Evolutionary conservation across 2,329 filamentous ascomycete genomes (phyloP).

Genomic region (Neocucurbitaria cava): DNA sequence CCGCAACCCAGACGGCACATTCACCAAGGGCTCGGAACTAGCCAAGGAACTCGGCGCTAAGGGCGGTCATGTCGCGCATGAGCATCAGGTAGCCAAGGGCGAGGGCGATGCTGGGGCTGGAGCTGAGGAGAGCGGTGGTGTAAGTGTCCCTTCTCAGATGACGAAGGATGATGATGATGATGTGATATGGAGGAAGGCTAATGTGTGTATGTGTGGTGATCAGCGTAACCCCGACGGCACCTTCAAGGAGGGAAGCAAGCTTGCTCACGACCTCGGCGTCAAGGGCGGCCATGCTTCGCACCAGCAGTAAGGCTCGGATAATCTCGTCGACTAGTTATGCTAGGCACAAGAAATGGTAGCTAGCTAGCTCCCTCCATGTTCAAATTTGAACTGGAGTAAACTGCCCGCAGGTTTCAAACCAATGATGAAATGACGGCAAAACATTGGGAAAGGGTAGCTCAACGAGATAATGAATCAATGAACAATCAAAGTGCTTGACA

Average conservation of each 20-base stretch:
- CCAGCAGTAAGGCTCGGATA: constrained; percentile 38
- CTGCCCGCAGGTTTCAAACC: no score
- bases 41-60: constrained; percentile 48
- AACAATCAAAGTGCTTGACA: not conserved
- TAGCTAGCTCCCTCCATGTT: no score
- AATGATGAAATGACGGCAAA: no score
- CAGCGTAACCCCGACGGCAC: constrained; percentile 53
- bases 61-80: constrained; percentile 45
- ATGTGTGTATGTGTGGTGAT: no score
- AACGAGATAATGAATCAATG: not conserved
- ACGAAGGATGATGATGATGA: no score
- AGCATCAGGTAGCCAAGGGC: constrained; percentile 20
- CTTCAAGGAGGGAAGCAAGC: constrained; percentile 45
- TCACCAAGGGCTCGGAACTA: constrained; percentile 46
- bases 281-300: constrained; percentile 41
- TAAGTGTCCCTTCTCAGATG: constrained; percentile 22
- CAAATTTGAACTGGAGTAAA: no score
- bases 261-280: constrained; percentile 45
- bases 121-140: constrained; percentile 28
- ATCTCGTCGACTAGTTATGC: no score
- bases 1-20: constrained; percentile 50
- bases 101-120: no score
- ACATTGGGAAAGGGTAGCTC: no score
- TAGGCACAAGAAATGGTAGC: no score
- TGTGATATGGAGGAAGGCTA: no score